Conservation (phyloP, 768 basidiomycete species). For the Agaricus subrufescens region DNA sequence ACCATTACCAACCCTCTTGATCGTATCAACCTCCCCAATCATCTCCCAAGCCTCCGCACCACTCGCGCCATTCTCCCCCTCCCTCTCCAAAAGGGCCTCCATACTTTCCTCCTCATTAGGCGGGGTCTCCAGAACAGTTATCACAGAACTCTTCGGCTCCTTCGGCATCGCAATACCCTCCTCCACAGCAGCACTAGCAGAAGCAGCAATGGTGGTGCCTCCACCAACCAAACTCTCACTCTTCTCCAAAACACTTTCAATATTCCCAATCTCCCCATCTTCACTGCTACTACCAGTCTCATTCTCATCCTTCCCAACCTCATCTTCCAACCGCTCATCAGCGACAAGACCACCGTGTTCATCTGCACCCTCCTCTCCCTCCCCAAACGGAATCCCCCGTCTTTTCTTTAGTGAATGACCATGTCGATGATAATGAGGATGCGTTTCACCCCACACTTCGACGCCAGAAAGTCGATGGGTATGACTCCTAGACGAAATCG, state of each 20-base stretch:
- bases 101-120: background rate
- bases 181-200: too few species aligned
- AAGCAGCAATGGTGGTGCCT: too few species aligned
- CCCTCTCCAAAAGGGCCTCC: slow-evolving; percentile 1
- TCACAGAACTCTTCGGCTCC: slow-evolving; percentile 8
- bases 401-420: background rate
- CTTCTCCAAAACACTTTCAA: slow-evolving; percentile 9
- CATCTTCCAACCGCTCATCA: background rate
- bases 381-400: background rate
- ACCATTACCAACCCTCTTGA: slow-evolving; percentile 3
- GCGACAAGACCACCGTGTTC: background rate
- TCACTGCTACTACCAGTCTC: background rate
- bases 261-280: slow-evolving; percentile 1
- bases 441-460: slow-evolving; percentile 8
- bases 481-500: slow-evolving; percentile 4
- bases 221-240: background rate
- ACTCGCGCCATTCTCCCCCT: slow-evolving; percentile 4
- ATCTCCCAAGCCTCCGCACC: slow-evolving; percentile 10
- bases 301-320: background rate
- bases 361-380: too few species aligned
- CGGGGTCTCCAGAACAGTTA: slow-evolving; percentile 3
- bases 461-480: slow-evolving; percentile 6
- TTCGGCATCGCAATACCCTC: background rate
- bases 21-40: slow-evolving; percentile 2
- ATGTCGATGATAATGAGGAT: background rate